Evolutionary conservation across 108 stramenopile genomes (phyloP).

Genomic region (Licmophora abbreviata): DNA sequence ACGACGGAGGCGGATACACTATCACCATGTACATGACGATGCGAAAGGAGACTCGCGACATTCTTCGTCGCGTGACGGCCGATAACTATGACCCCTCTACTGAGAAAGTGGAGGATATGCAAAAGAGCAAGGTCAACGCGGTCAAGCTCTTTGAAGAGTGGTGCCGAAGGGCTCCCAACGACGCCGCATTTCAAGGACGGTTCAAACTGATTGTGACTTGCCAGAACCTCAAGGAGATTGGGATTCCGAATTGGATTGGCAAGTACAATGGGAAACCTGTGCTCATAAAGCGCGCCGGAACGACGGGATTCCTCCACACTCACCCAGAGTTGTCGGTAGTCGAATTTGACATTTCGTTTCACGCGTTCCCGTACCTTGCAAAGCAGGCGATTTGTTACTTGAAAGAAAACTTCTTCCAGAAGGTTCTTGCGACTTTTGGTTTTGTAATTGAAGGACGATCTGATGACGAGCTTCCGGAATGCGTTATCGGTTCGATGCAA

Average conservation of each 20-base stretch:
- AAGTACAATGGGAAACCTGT: conserved; percentile 81
- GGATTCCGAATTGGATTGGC: conserved; percentile 64
- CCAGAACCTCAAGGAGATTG: conserved; percentile 66
- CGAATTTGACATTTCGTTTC: conserved; percentile 79
- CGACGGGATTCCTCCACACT: conserved; percentile 64
- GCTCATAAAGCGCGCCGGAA: conserved; percentile 70
- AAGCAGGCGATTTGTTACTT: conserved; percentile 75
- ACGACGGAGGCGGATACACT: conserved; percentile 70
- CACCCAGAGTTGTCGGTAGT: conserved; percentile 64
- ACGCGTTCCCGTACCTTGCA: conserved; percentile 76
- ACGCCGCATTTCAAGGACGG: conserved; percentile 54
- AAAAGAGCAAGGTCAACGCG: conserved; percentile 60
- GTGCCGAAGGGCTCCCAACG: conserved; percentile 63
- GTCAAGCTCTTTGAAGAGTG: conserved; percentile 75
- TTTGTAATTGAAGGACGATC: conserved; percentile 75
- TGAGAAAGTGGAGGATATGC: conserved; percentile 31
- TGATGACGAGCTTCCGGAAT: conserved; percentile 78
- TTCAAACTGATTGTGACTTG: conserved; percentile 67
- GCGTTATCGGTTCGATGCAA: conserved; percentile 62
- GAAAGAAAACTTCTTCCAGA: conserved; percentile 66
- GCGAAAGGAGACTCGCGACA: conserved; percentile 66
- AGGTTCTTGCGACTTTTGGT: conserved; percentile 53
- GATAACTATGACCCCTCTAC: conserved; percentile 51
- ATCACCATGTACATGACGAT: conserved; percentile 65
- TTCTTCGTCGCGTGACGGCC: conserved; percentile 69